phyloP scores from a whole-genome alignment of 1,139 yeast species.

The Suhomyces anneliseae region DNA sequence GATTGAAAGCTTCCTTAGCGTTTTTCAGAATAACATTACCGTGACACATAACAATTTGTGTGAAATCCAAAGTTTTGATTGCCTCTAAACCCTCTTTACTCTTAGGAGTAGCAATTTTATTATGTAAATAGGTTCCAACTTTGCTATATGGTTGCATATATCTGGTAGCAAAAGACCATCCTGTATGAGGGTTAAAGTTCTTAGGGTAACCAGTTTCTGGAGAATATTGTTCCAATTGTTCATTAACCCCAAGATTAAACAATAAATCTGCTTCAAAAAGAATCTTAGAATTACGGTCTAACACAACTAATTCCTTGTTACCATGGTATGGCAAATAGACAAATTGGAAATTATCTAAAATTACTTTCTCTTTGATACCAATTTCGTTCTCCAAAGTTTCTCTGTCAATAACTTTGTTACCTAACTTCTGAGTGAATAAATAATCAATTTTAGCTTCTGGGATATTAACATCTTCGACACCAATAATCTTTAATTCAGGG shows the following conservation, averaged over 20 bases:
- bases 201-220: constrained; percentile 20
- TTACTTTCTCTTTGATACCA: constrained; percentile 20
- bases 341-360: constrained; percentile 24
- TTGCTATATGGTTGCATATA: constrained; percentile 24
- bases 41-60: constrained; percentile 25
- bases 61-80: constrained; percentile 25
- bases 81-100: constrained; percentile 18
- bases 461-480: constrained; percentile 39
- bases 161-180: constrained; percentile 22
- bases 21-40: constrained; percentile 24
- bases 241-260: constrained; percentile 21
- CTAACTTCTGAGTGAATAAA: constrained; percentile 26
- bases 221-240: constrained; percentile 23
- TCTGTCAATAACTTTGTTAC: constrained; percentile 28
- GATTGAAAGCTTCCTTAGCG: constrained; percentile 21
- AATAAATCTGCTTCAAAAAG: constrained; percentile 27
- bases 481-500: constrained; percentile 53
- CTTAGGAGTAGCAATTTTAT: constrained; percentile 23
- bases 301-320: constrained; percentile 26
- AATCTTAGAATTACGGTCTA: constrained; percentile 20
- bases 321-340: constrained; percentile 25
- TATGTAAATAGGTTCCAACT: constrained; percentile 29
- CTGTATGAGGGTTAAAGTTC: constrained; percentile 21
- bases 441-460: constrained; percentile 31
- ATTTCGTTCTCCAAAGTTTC: constrained; percentile 22